A percentile compares a stretch with the other conserved stretches of the same genome.
These are phyloP conservation scores for Penicillium expansum DNA, from an alignment of 2,329 filamentous ascomycete species.

Conservation along the genomic window DNA sequence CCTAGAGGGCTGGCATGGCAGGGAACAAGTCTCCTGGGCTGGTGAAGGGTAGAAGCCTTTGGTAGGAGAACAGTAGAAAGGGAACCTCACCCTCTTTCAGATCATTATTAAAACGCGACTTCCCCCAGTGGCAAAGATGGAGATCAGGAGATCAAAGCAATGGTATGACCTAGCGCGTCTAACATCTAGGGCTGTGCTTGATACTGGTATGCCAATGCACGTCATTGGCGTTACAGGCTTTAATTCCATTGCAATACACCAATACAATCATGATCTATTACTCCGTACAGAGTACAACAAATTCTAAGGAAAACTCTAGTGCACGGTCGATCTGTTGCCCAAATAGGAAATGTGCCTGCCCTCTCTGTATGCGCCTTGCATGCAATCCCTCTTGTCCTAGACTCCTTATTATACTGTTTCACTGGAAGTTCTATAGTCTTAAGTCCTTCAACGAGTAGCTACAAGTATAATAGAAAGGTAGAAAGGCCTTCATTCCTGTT, in stretches of 20 bases:
- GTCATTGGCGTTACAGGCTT: constrained; percentile 10
- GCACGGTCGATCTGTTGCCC: background rate
- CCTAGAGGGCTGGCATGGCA: constrained; percentile 10
- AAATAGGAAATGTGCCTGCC: constrained; percentile 19
- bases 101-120: constrained; percentile 18
- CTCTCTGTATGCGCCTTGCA: constrained; percentile 5
- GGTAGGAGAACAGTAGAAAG: background rate
- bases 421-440: constrained; percentile 9
- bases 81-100: constrained; percentile 2
- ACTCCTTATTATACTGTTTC: constrained; percentile 12
- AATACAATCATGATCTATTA: constrained; percentile 9
- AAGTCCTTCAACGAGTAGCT: background rate
- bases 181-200: background rate
- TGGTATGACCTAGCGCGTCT: background rate
- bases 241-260: background rate
- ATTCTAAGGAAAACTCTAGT: background rate
- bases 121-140: background rate
- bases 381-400: constrained; percentile 7
- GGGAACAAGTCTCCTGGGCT: constrained; percentile 13
- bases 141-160: background rate
- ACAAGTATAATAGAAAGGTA: constrained; percentile 17
- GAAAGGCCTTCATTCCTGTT: constrained; percentile 5
- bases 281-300: background rate
- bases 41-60: constrained; percentile 10
- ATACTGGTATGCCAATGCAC: constrained; percentile 1